phyloP scores from a whole-genome alignment of 1,284 basidiomycete species.

The Trametes polyzona region DNA sequence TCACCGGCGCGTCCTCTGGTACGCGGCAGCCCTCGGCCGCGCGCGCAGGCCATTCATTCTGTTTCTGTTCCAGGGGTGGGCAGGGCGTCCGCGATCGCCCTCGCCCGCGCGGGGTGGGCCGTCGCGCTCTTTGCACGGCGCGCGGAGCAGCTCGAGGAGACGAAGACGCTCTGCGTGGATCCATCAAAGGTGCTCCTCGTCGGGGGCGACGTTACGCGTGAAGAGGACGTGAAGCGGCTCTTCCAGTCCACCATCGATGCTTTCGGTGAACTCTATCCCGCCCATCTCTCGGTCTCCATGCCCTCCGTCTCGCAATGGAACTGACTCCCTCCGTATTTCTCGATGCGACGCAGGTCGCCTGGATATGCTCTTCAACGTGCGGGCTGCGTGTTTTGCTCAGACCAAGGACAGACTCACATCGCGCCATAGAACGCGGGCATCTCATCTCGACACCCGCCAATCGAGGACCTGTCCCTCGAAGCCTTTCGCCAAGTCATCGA shows the following conservation, averaged over 20 bases:
- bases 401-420: not conserved
- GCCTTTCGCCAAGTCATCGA: slow-evolving; percentile 68
- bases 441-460: slow-evolving; percentile 48
- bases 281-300: not conserved
- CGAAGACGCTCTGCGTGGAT: slow-evolving; percentile 50
- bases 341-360: slow-evolving; percentile 52
- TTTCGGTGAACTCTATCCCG: slow-evolving; percentile 52
- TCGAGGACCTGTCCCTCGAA: slow-evolving; percentile 68
- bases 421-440: slow-evolving; percentile 68
- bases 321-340: not conserved
- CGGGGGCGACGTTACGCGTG: slow-evolving; percentile 66
- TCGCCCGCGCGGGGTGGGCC: slow-evolving; percentile 50
- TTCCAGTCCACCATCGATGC: slow-evolving; percentile 57
- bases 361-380: slow-evolving; percentile 82
- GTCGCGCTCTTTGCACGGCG: slow-evolving; percentile 57
- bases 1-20: slow-evolving; percentile 30
- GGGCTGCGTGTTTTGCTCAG: slow-evolving; percentile 23
- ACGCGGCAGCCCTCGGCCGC: not conserved
- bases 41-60: not conserved
- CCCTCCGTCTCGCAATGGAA: not conserved
- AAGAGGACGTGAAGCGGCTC: slow-evolving; percentile 60
- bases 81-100: slow-evolving; percentile 49
- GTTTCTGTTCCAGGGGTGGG: slow-evolving; percentile 47
- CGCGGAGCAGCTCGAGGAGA: slow-evolving; percentile 60
- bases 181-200: slow-evolving; percentile 45